These are phyloP conservation scores for Angophora floribunda DNA, from an alignment of 345 rosid species.

Conservation along the genomic window DNA sequence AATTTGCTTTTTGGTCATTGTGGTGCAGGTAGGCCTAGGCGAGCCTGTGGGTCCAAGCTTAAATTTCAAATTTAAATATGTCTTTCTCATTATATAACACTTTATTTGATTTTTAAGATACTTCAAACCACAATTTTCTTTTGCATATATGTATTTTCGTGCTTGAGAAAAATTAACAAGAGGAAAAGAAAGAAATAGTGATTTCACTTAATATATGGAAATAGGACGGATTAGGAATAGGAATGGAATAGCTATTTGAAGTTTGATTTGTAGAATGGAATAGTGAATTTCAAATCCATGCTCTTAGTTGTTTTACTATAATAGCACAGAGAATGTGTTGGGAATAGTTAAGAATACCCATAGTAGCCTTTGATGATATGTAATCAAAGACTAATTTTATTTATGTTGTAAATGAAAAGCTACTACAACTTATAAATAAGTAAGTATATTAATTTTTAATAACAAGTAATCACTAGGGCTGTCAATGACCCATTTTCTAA, in stretches of 20 bases:
- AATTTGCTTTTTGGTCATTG: neutral
- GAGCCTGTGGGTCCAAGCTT: neutral
- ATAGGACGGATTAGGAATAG: neutral
- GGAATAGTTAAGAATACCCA: neutral
- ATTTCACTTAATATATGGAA: neutral
- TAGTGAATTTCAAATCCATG: neutral
- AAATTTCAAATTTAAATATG: neutral
- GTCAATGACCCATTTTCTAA: too few species aligned
- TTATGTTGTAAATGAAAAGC: neutral
- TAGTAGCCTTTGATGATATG: neutral
- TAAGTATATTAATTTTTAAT: neutral
- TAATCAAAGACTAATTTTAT: neutral
- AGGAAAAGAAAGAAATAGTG: neutral
- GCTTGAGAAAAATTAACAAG: neutral
- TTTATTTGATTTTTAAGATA: neutral
- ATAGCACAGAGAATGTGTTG: neutral
- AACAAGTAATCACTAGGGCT: too few species aligned
- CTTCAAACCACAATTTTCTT: neutral
- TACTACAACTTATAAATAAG: accelerated
- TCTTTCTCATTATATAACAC: neutral
- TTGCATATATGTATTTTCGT: neutral
- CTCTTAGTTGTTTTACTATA: neutral
- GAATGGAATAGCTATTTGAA: neutral
- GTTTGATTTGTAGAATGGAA: neutral
- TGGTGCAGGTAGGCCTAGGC: neutral